Percentiles rank a stretch among this genome's conserved stretches.
Evolutionary conservation across 1,139 yeast species (phyloP).

Genomic region (Lodderomyces oxycetoniae): DNA sequence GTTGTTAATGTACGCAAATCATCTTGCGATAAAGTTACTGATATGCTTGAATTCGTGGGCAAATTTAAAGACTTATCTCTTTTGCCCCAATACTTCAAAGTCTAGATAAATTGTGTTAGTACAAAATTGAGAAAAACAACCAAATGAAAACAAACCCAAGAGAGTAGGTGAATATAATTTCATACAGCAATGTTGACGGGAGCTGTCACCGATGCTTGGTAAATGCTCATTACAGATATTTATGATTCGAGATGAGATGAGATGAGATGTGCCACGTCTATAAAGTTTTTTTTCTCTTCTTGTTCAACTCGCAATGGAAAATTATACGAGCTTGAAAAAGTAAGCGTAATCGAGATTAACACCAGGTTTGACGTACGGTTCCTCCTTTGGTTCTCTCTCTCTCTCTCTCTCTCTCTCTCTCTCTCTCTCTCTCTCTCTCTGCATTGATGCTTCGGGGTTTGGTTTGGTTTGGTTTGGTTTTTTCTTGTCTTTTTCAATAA

Average conservation of each 20-base stretch:
- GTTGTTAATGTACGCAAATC: conserved; percentile 90
- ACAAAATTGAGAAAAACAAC: background rate
- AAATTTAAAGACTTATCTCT: conserved; percentile 80
- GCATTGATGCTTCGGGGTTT: too few species aligned
- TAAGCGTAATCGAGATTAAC: too few species aligned
- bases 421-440: conserved; percentile 1
- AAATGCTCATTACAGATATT: conserved; percentile 24
- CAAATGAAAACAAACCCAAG: background rate
- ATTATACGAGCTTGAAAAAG: conserved; percentile 2
- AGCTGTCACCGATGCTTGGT: conserved; percentile 83
- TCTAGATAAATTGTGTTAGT: conserved; percentile 39
- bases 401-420: conserved; percentile 1
- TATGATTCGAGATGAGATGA: background rate
- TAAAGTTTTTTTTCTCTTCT: conserved; percentile 2
- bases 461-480: too few species aligned
- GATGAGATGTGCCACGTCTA: conserved; percentile 11
- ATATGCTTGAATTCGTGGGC: conserved; percentile 93
- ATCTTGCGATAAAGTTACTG: conserved; percentile 86
- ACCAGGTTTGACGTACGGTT: too few species aligned
- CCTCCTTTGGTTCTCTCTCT: too few species aligned
- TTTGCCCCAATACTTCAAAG: conserved; percentile 98
- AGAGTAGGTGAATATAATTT: conserved; percentile 12
- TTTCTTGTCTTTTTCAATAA: too few species aligned
- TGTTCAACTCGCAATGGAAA: background rate
- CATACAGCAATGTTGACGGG: conserved; percentile 95